A percentile compares a stretch with the other conserved stretches of the same genome.
Conservation (phyloP, 495 filamentous ascomycete species). For the Penicillium simplicissimum region DNA sequence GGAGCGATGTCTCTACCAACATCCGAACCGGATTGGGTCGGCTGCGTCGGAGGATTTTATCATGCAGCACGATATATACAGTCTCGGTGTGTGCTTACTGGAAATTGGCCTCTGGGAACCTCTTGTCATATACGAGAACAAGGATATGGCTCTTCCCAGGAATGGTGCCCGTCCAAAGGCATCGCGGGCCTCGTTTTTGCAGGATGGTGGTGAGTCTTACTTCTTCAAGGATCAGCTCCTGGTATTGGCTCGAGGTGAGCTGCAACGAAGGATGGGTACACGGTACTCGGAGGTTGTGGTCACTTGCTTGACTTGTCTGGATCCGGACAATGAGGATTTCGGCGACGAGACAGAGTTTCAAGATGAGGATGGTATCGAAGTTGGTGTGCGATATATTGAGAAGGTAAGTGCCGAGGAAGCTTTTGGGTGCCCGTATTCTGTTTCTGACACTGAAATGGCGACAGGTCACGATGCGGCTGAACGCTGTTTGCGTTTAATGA, state of each 20-base stretch:
- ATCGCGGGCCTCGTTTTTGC: constrained; percentile 5
- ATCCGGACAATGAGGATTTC: constrained; percentile 48
- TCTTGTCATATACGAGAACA: constrained; percentile 28
- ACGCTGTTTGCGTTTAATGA: not conserved
- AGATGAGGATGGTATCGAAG: constrained; percentile 51
- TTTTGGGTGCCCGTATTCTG: not conserved
- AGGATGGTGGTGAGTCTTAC: not conserved
- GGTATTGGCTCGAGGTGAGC: constrained; percentile 30
- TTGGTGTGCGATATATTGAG: constrained; percentile 55
- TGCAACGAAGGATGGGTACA: constrained; percentile 51
- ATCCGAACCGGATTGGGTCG: constrained; percentile 40
- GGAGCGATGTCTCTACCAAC: constrained; percentile 44
- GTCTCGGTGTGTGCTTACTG: constrained; percentile 47
- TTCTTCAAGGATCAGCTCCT: constrained; percentile 44
- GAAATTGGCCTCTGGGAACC: constrained; percentile 46
- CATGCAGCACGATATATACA: constrained; percentile 54
- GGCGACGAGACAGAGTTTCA: constrained; percentile 40
- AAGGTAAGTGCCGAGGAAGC: constrained; percentile 15
- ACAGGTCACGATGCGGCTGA: not conserved
- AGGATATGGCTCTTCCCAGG: not conserved
- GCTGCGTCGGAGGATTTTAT: constrained; percentile 34
- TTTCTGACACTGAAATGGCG: not conserved
- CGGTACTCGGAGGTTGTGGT: constrained; percentile 51
- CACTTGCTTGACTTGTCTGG: constrained; percentile 58
- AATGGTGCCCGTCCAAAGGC: not conserved